Evolutionary conservation across 108 stramenopile genomes (phyloP), one percentile per base, ranked within the genome.

Genomic region (Chaetoceros tenuissimus): DNA sequence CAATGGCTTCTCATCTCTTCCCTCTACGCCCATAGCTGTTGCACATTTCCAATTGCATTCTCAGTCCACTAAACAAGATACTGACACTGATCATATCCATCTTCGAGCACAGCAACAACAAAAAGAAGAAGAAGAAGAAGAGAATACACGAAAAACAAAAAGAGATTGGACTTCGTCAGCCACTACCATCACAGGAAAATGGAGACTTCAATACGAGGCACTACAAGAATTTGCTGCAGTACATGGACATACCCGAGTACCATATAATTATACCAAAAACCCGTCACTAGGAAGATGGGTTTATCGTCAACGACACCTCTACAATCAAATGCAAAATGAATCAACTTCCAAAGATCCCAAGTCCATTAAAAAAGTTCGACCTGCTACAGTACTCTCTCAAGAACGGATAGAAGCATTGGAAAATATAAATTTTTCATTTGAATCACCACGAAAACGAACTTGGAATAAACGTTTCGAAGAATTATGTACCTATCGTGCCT

Each of bases 381-480:
- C 5, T 40, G 5, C 34, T 40, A 40, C 34, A 40, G 34, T 40
- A 40, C 13, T 40, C 5, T 40, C 34, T 40, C 34, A 40, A 40
- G 34, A 40, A 13, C 5, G 34, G 34, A 40, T 30, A 8, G 7
- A 53, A 40, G 52, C 59, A 3, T 43, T 71, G n/a, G 40, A 59
- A 17, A 50, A 62, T 22, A 62, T 68, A 50, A 55, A 31, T 17
- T 62, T 68, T 47, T 22, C 62, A 1, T 68, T 59, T 59, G 34
- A 51, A 0, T 57, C 21, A 27, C 10, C 43, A 31, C 13, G 20
- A 21, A 47, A 24, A 8, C 23, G 0, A 20, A 17, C 23, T 22
- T 84, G 82, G 82, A 49, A 74, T 18, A 23, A 43, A 40, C 65
- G 59, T 21, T 77, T 63, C 54, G 34, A 71, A 26, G 57, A 77